Conservation (phyloP, 208 protist species). For the Trypanosoma conorhini region DNA sequence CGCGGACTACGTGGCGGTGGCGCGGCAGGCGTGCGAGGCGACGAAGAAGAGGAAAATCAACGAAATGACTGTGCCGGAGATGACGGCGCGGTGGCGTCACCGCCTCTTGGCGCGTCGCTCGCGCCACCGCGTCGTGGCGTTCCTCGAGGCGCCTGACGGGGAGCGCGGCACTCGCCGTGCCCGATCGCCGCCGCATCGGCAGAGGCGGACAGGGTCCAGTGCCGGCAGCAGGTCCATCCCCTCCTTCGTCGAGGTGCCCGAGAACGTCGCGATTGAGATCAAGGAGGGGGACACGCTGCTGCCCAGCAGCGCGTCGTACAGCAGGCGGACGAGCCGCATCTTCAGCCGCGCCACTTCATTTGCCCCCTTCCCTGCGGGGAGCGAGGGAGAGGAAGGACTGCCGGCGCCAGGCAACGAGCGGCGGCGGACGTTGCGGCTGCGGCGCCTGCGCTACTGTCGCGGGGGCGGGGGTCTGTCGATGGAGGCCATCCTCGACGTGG, state of each 20-base stretch:
- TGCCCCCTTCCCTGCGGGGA: not conserved
- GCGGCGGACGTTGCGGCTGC: constrained; percentile 1
- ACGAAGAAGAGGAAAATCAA: constrained; percentile 19
- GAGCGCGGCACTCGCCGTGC: constrained; percentile 4
- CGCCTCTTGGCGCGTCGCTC: constrained; percentile 27
- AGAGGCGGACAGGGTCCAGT: constrained; percentile 23
- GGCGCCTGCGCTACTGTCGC: constrained; percentile 17
- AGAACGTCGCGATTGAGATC: constrained; percentile 56
- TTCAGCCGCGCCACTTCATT: constrained; percentile 27
- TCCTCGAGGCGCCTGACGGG: constrained; percentile 36
- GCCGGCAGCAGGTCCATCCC: constrained; percentile 30
- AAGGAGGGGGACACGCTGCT: constrained; percentile 32
- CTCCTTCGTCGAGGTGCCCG: constrained; percentile 42
- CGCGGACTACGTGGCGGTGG: constrained; percentile 35
- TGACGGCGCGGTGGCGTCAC: constrained; percentile 48
- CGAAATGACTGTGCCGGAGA: constrained; percentile 32
- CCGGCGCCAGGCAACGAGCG: not conserved
- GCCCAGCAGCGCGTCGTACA: not conserved
- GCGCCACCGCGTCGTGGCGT: constrained; percentile 37
- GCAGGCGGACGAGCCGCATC: constrained; percentile 34
- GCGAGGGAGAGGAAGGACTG: not conserved
- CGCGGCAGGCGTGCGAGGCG: constrained; percentile 17
- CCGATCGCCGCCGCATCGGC: constrained; percentile 30
- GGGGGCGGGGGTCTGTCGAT: not conserved
- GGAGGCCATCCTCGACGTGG: constrained; percentile 36